phyloP scores from a whole-genome alignment of 768 basidiomycete genomes.

The Mycena rosella region DNA sequence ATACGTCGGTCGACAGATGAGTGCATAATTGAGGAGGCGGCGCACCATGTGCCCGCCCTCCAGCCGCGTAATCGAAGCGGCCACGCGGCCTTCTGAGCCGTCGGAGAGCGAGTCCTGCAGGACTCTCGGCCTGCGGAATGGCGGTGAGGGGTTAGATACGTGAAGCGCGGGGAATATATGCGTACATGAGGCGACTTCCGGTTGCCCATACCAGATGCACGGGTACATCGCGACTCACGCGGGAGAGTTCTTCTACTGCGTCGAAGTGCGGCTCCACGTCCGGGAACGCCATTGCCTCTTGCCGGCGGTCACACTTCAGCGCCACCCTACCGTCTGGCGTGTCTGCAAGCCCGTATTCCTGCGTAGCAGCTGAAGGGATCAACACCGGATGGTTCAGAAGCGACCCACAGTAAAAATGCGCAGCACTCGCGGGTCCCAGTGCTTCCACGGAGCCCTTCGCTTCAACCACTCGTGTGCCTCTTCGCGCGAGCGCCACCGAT shows the following conservation, averaged over 20 bases:
- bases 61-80: slow-evolving; percentile 58
- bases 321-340: slow-evolving; percentile 40
- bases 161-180: background rate
- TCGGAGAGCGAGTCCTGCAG: slow-evolving; percentile 60
- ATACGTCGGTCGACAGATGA: background rate
- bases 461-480: slow-evolving; percentile 44
- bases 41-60: slow-evolving; percentile 61
- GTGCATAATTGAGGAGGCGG: background rate
- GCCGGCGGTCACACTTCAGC: slow-evolving; percentile 59
- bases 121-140: slow-evolving; percentile 53
- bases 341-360: slow-evolving; percentile 38
- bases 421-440: slow-evolving; percentile 47
- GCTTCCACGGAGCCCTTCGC: slow-evolving; percentile 44
- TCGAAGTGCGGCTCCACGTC: slow-evolving; percentile 61
- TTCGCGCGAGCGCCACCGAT: slow-evolving; percentile 43
- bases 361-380: background rate
- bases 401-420: slow-evolving; percentile 44
- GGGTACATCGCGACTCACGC: slow-evolving; percentile 52
- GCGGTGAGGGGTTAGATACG: background rate
- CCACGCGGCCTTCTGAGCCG: slow-evolving; percentile 51
- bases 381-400: background rate
- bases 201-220: slow-evolving; percentile 65
- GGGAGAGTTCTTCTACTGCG: slow-evolving; percentile 48
- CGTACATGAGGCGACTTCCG: slow-evolving; percentile 59
- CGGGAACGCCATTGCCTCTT: slow-evolving; percentile 61